A percentile compares a stretch with the other conserved stretches of the same genome.
phyloP scores from a whole-genome alignment of 2,329 filamentous ascomycete genomes.

The Macrophomina phaseolina region DNA sequence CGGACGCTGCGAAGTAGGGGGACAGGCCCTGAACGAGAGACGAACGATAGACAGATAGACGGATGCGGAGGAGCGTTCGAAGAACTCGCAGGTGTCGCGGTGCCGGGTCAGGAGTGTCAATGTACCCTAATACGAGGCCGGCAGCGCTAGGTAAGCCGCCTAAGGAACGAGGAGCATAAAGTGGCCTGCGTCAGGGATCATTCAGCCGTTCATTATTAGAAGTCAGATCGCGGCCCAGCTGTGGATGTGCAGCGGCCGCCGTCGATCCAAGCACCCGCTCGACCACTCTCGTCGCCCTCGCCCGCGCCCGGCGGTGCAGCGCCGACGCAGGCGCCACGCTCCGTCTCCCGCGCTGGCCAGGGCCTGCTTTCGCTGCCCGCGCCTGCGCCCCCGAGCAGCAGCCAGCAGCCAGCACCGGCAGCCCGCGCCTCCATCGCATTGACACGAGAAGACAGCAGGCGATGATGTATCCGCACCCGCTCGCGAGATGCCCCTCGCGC shows the following conservation, averaged over 20 bases:
- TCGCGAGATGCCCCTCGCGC: constrained; percentile 3
- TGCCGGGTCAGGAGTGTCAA: constrained; percentile 27
- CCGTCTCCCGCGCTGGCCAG: constrained; percentile 3
- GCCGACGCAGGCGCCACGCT: constrained; percentile 15
- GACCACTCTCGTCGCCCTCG: constrained; percentile 13
- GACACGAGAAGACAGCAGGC: neutral
- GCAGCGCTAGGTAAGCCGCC: constrained; percentile 29
- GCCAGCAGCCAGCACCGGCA: neutral
- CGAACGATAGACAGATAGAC: constrained; percentile 12
- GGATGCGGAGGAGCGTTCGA: constrained; percentile 21
- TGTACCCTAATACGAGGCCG: constrained; percentile 28
- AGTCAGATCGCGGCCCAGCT: constrained; percentile 25
- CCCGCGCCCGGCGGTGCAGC: constrained; percentile 16
- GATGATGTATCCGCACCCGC: neutral
- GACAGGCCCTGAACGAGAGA: constrained; percentile 25
- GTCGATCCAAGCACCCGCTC: constrained; percentile 27
- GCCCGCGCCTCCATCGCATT: neutral
- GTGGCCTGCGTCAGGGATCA: constrained; percentile 27
- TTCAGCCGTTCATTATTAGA: constrained; percentile 28
- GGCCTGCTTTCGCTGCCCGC: constrained; percentile 10
- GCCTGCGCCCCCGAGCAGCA: too few relatives aligned
- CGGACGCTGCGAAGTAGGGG: constrained; percentile 15
- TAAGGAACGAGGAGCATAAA: constrained; percentile 28
- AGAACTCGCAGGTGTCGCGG: constrained; percentile 16
- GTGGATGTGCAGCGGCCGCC: constrained; percentile 27